Conservation (phyloP, 768 basidiomycete genomes). For the Amanita subjunquillea region DNA sequence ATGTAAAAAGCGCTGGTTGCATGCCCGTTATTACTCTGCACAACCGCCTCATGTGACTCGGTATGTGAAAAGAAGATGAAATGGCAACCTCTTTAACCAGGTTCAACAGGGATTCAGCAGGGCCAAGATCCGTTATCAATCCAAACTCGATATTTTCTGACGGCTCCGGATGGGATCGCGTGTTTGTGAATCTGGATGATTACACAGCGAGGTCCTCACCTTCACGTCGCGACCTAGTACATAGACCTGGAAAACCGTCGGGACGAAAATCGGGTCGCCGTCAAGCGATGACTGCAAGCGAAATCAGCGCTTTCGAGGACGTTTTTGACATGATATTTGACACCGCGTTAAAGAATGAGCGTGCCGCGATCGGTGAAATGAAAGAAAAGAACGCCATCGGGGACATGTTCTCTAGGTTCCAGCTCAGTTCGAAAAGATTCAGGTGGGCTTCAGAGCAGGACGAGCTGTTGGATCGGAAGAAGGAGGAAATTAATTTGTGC, state of each 20-base stretch:
- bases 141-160: conserved; percentile 22
- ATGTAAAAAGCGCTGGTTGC: background rate
- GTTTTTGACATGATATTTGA: conserved; percentile 69
- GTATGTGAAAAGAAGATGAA: background rate
- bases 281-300: conserved; percentile 60
- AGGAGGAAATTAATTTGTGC: conserved; percentile 65
- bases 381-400: conserved; percentile 17
- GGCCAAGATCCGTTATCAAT: background rate
- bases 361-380: background rate
- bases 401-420: conserved; percentile 47
- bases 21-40: background rate
- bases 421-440: conserved; percentile 36
- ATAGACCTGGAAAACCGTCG: background rate
- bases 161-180: conserved; percentile 39
- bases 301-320: conserved; percentile 56
- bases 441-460: conserved; percentile 42
- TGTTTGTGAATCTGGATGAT: conserved; percentile 36
- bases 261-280: conserved; percentile 10
- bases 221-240: background rate
- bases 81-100: background rate
- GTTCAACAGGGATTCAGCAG: background rate
- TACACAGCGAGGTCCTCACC: conserved; percentile 1
- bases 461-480: conserved; percentile 54
- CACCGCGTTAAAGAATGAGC: conserved; percentile 17
- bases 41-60: background rate